These are phyloP conservation scores for Dimocarpus longan DNA, from an alignment of 345 rosid species.

Conservation along the genomic window DNA sequence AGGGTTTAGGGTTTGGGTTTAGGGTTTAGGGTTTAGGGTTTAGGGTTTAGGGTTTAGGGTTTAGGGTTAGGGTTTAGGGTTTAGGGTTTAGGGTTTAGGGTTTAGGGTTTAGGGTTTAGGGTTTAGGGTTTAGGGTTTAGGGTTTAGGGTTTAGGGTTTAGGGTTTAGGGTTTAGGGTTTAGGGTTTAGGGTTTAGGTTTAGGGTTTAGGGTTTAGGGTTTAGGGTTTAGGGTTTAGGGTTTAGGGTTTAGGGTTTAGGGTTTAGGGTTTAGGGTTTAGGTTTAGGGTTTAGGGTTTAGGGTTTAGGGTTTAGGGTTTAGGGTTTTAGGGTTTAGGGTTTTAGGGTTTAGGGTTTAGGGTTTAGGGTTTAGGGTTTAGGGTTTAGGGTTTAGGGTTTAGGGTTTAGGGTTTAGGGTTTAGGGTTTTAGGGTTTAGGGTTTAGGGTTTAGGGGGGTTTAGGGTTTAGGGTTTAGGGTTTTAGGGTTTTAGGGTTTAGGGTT, in stretches of 20 bases:
- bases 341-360: constrained; percentile 27
- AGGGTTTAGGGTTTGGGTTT: constrained; percentile 28
- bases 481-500: constrained; percentile 24
- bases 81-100: constrained; percentile 29
- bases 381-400: constrained; percentile 25
- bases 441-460: constrained; percentile 22
- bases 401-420: constrained; percentile 19
- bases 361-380: constrained; percentile 26
- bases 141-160: constrained; percentile 30
- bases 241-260: constrained; percentile 29
- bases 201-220: constrained; percentile 30
- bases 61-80: constrained; percentile 28
- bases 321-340: constrained; percentile 28
- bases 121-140: constrained; percentile 28
- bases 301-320: constrained; percentile 25
- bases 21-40: constrained; percentile 22
- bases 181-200: constrained; percentile 34
- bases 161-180: constrained; percentile 35
- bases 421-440: constrained; percentile 14
- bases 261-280: constrained; percentile 31
- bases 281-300: constrained; percentile 34
- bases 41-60: constrained; percentile 27
- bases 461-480: constrained; percentile 24
- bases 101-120: constrained; percentile 27
- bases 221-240: constrained; percentile 31